phyloP scores from a whole-genome alignment of 208 protist genomes.

The Crithidia brevicula region DNA sequence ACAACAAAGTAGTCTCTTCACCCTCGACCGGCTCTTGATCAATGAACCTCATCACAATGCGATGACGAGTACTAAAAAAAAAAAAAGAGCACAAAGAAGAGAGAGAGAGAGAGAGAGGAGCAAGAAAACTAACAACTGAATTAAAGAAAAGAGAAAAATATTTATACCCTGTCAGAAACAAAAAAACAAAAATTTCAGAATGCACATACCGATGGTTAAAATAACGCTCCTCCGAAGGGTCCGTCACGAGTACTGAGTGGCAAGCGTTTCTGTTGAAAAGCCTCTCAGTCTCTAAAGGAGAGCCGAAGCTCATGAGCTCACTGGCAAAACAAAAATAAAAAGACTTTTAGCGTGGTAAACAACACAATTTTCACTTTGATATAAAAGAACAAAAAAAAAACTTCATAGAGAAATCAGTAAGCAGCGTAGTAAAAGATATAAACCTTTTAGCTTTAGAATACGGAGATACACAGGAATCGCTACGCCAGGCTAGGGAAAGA shows the following conservation, averaged over 20 bases:
- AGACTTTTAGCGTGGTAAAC: too few relatives aligned
- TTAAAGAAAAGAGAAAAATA: constrained; percentile 1
- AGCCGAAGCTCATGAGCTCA: too few relatives aligned
- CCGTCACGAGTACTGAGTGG: neutral
- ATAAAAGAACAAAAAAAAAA: neutral
- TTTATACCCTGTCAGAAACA: constrained; percentile 3
- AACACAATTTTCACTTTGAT: neutral
- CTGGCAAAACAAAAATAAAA: too few relatives aligned
- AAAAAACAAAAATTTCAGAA: neutral
- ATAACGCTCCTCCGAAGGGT: too few relatives aligned
- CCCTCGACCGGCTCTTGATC: too few relatives aligned
- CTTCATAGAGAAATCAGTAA: neutral
- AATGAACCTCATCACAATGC: too few relatives aligned
- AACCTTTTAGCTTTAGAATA: too few relatives aligned
- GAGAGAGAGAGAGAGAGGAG: neutral
- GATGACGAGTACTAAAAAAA: neutral
- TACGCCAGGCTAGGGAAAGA: too few relatives aligned
- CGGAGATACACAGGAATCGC: too few relatives aligned
- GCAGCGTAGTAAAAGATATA: too few relatives aligned
- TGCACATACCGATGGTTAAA: too few relatives aligned
- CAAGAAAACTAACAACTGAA: neutral
- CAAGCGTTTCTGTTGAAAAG: neutral
- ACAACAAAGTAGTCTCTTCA: too few relatives aligned
- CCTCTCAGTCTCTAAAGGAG: neutral
- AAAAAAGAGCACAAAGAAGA: neutral